Base-by-base conservation (phyloP, 768 basidiomycete species). In the Boletellus sp. region DNA sequence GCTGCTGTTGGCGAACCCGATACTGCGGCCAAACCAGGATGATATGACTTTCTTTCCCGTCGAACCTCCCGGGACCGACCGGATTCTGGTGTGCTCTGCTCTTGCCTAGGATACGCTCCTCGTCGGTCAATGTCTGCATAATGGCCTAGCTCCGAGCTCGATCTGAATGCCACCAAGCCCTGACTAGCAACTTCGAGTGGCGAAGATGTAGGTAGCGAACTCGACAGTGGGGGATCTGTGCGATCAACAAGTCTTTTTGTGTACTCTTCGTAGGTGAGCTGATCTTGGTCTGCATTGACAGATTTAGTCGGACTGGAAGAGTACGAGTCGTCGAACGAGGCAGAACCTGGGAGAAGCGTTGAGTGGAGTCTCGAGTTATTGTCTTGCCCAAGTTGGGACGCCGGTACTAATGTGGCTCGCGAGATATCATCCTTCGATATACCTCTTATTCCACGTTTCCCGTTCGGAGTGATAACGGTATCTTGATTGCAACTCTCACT, bases 91-190 rank as follows among this genome's bases (percentile, higher is more conserved):
- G 78, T 78, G 37, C 72, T 63, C 50, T 77, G 76, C 42, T 77
- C 77, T 42, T 61, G 65, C 19, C 72, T 70, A 38, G 52, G 42
- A 15, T 53, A 39, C 5, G 45, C 62, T 56, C 33, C 63, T 51
- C 60, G 69, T 57, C 60, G 66, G 37, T 79, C 77, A 51, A 83
- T 64, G 67, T 90, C 90, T 37, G 83, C 61, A 65, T 92, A 91
- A 61, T 91, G 84, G 4, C 90, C 90, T 38, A 90, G 73, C 64
- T 90, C 90, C 23, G 90, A 92, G 63, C 84, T 89, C 7, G 89
- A 80, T 42, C 88, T 81, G 48, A 74, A 50, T 12, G 69, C 45
- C 20, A 66, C 64, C 10, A 63, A 65, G 15, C 58, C 53, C 22
- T 67, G 68, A 24, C 60, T 47, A 11, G 62, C 65, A 37, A 60